Evolutionary conservation across 1,284 basidiomycete genomes (phyloP), one percentile per base, ranked within the genome.

Genomic region (Polyporus tsugae): DNA sequence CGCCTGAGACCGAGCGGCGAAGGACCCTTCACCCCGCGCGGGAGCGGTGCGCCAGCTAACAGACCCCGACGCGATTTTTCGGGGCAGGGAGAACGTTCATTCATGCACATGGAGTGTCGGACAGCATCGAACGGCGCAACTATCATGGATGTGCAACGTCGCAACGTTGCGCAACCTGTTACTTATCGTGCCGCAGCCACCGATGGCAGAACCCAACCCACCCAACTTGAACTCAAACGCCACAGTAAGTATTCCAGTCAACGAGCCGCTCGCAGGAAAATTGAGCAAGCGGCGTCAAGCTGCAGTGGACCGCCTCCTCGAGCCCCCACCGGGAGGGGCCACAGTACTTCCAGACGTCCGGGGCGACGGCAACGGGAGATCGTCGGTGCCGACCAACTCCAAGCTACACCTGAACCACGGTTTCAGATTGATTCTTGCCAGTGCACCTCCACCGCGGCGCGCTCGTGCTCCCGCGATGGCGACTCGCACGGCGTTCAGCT

Each of bases 351-450:
- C 46, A 13, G 22, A 25, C 46, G 22, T 49, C 46, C 22, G 46
- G 10, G 46, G 10, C 46, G 46, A 25, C 22, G 55, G 35, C 35
- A 58, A 58, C 55, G 35, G 19, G 55, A 6, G 55, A 17, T 35
- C 29, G 55, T 58, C 55, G 17, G 55, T 58, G 55, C 55, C 55
- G 33, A 49, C 33, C 0, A 58, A 38, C 35, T 19, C 22, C 13
- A 58, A 58, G 29, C 55, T 7, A 38, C n/a, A 58, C 55, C 55
- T 22, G 19, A 39, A n/a, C 58, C n/a, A 17, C 58, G 11, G 58
- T 60, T 60, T 60, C 58, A 42, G 22, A 41, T 25, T 22, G 22
- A 41, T 25, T 22, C 19, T 58, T 19, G 41, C 22, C 22, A 49
- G 46, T 42, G 4, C 41, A 19, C 11, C 39, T 41, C 39, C 10